A percentile compares a stretch with the other conserved stretches of the same genome.
These are phyloP conservation scores for Mortierella sp. DNA, from an alignment of 371 early-diverging fungal genomes.

Conservation along the genomic window DNA sequence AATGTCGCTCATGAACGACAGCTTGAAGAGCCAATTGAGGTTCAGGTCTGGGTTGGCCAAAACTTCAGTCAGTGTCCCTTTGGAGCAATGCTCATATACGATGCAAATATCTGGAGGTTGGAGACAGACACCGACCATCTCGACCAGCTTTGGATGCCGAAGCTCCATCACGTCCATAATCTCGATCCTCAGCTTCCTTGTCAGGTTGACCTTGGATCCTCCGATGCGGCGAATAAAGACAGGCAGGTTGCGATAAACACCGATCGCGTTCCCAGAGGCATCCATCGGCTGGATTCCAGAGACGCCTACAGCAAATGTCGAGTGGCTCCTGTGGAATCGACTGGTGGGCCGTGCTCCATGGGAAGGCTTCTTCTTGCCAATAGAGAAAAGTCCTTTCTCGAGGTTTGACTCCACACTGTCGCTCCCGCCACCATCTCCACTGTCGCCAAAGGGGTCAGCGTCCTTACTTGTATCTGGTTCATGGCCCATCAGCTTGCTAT, in stretches of 20 bases:
- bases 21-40: constrained; percentile 63
- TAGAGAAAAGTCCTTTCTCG: constrained; percentile 14
- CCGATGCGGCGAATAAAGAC: constrained; percentile 44
- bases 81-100: constrained; percentile 58
- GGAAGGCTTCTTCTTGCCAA: background rate
- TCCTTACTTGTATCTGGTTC: constrained; percentile 15
- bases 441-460: background rate
- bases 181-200: constrained; percentile 24
- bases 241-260: constrained; percentile 37
- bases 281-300: constrained; percentile 34
- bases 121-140: constrained; percentile 59
- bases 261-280: constrained; percentile 35
- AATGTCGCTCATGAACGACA: constrained; percentile 62
- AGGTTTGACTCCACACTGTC: background rate
- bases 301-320: constrained; percentile 28
- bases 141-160: constrained; percentile 59
- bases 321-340: constrained; percentile 28
- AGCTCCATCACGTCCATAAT: constrained; percentile 43
- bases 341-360: constrained; percentile 15
- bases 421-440: background rate
- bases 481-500: constrained; percentile 28
- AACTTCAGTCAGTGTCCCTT: constrained; percentile 60
- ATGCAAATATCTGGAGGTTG: constrained; percentile 56
- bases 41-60: constrained; percentile 61
- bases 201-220: constrained; percentile 32